Percentiles rank a stretch among this genome's conserved stretches.
Conservation (phyloP, 352 stramenopile genomes). For the Globisporangium heterothallicum region DNA sequence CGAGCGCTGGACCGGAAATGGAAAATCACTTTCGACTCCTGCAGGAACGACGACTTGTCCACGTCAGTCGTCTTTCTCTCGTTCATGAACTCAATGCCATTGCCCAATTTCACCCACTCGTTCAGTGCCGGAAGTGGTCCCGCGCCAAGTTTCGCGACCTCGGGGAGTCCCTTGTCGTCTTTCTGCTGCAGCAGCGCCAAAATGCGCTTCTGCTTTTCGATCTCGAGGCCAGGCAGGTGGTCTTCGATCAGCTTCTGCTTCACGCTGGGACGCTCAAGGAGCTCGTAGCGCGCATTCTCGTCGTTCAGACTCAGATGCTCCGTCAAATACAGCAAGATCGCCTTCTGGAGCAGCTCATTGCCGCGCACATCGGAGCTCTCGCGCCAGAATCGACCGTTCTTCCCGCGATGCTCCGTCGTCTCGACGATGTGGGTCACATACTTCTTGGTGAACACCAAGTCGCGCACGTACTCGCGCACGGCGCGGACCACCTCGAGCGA, state of each 20-base stretch:
- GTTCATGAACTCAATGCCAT: conserved; percentile 14
- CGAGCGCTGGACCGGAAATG: neutral
- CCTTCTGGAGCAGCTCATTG: conserved; percentile 38
- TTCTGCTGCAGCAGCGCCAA: neutral
- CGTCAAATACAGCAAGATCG: conserved; percentile 34
- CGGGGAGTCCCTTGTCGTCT: neutral
- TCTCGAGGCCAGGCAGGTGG: neutral
- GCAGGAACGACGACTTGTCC: neutral
- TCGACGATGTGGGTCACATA: conserved; percentile 19
- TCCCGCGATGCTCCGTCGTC: conserved; percentile 17
- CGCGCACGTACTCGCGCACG: conserved; percentile 6
- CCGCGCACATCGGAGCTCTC: conserved; percentile 22
- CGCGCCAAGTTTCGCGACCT: conserved; percentile 1
- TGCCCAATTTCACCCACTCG: conserved; percentile 6
- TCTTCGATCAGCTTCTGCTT: neutral
- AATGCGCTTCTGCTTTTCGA: neutral
- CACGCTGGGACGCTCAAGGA: conserved; percentile 17
- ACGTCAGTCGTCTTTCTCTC: neutral
- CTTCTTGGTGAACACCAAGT: conserved; percentile 20
- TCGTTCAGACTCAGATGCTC: conserved; percentile 27
- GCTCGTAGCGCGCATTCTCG: conserved; percentile 37
- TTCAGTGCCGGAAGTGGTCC: conserved; percentile 7
- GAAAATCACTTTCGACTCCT: neutral
- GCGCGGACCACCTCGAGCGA: conserved; percentile 6
- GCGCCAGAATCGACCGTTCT: conserved; percentile 1